Percentiles rank a stretch among this genome's conserved stretches.
These are phyloP conservation scores for Alternaria gansuensis DNA, from an alignment of 2,329 filamentous ascomycete genomes.

Conservation along the genomic window DNA sequence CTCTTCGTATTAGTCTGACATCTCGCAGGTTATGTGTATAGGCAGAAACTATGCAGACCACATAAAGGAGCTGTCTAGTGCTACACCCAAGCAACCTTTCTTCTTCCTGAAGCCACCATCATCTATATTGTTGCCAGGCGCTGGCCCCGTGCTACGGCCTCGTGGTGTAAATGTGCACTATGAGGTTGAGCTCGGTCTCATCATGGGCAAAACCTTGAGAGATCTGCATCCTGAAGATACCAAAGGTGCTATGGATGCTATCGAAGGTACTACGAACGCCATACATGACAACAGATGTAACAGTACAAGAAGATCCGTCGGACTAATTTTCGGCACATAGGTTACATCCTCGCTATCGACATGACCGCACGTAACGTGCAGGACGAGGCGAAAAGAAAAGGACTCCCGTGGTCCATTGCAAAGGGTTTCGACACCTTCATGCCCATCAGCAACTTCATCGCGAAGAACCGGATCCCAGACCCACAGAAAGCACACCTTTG, in stretches of 20 bases:
- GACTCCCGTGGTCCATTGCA: conserved; percentile 92
- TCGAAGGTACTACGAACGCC: conserved; percentile 69
- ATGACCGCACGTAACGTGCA: conserved; percentile 97
- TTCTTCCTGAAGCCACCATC: conserved; percentile 98
- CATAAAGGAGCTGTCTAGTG: conserved; percentile 88
- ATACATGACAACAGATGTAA: not conserved
- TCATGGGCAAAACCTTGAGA: conserved; percentile 82
- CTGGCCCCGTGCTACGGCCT: conserved; percentile 82
- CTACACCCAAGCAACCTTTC: conserved; percentile 91
- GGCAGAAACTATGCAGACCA: conserved; percentile 98
- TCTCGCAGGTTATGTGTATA: conserved; percentile 81
- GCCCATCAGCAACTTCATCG: conserved; percentile 82
- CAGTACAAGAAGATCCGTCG: not conserved
- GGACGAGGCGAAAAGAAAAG: conserved; percentile 96
- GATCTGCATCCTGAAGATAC: conserved; percentile 80
- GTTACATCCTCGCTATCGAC: conserved; percentile 91
- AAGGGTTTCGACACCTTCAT: conserved; percentile 99
- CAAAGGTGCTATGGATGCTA: conserved; percentile 79
- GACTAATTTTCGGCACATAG: conserved; percentile 54
- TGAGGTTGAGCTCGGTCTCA: conserved; percentile 90
- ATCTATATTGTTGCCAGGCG: conserved; percentile 80
- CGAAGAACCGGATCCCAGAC: conserved; percentile 80
- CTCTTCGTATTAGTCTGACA: conserved; percentile 4
- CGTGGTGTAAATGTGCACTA: conserved; percentile 87
- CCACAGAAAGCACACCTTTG: conserved; percentile 89